These are phyloP conservation scores for Funneliformis geosporum DNA, from an alignment of 192 early-diverging fungal species.

Conservation along the genomic window DNA sequence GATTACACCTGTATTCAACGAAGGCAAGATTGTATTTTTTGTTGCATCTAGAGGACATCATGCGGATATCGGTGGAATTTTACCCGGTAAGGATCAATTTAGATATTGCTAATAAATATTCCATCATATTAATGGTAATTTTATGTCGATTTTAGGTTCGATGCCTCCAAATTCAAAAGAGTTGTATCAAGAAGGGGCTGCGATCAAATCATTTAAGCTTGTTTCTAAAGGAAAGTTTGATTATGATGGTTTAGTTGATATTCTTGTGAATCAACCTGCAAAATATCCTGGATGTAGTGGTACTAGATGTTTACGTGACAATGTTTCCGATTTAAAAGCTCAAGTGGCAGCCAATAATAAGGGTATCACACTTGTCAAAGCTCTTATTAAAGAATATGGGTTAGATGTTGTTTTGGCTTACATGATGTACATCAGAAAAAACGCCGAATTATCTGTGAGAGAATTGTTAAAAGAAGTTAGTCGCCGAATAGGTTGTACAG, in stretches of 20 bases:
- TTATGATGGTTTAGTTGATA: slow-evolving; percentile 71
- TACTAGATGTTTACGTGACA: slow-evolving; percentile 86
- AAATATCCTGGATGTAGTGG: slow-evolving; percentile 84
- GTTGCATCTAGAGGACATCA: slow-evolving; percentile 93
- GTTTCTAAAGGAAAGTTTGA: slow-evolving; percentile 84
- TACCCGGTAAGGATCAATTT: slow-evolving; percentile 50
- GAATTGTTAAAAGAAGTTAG: slow-evolving; percentile 68
- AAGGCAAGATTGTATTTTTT: slow-evolving; percentile 84
- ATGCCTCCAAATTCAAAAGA: slow-evolving; percentile 95
- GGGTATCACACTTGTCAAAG: slow-evolving; percentile 81
- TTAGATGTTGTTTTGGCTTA: slow-evolving; percentile 91
- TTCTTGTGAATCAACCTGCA: slow-evolving; percentile 81
- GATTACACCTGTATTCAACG: slow-evolving; percentile 91
- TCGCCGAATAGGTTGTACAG: slow-evolving; percentile 42
- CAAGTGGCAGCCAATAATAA: slow-evolving; percentile 97
- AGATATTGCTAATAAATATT: neutral
- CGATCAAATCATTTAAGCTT: slow-evolving; percentile 84
- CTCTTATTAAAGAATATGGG: slow-evolving; percentile 82
- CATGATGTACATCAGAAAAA: slow-evolving; percentile 89
- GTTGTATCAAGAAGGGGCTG: slow-evolving; percentile 94
- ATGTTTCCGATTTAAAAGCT: slow-evolving; percentile 93
- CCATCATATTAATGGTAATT: neutral
- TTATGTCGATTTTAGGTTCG: slow-evolving; percentile 43
- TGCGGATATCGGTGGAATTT: slow-evolving; percentile 91
- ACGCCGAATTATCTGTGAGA: slow-evolving; percentile 85